Percentiles rank a stretch among this genome's conserved stretches.
Evolutionary conservation across 768 basidiomycete genomes (phyloP).

Genomic region (Suillus occidentalis): DNA sequence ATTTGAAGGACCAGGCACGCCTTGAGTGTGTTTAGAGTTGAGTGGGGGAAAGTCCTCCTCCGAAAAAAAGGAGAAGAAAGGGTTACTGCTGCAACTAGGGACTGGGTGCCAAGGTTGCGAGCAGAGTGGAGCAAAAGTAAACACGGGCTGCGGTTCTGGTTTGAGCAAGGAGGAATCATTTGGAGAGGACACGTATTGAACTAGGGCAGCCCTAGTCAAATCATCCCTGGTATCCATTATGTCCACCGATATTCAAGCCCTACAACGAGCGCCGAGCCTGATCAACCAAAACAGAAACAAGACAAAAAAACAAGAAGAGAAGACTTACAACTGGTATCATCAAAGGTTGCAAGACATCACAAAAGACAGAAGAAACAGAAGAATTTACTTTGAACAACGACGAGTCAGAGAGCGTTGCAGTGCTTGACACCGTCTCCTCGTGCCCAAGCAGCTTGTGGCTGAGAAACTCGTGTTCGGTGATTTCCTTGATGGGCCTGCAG

Average conservation of each 20-base stretch:
- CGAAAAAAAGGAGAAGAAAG: conserved; percentile 20
- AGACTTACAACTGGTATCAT: conserved; percentile 23
- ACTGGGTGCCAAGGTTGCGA: conserved; percentile 18
- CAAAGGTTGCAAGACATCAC: conserved; percentile 25
- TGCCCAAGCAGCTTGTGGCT: conserved; percentile 29
- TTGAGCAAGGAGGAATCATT: conserved; percentile 12
- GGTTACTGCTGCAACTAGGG: conserved; percentile 23
- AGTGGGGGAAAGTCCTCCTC: conserved; percentile 16
- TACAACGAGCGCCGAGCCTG: conserved; percentile 13
- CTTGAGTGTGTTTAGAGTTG: conserved; percentile 19
- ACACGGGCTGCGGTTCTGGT: conserved; percentile 17
- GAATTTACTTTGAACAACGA: conserved; percentile 4
- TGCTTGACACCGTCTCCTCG: conserved; percentile 25
- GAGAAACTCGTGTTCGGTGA: conserved; percentile 35
- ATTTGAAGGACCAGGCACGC: conserved; percentile 12
- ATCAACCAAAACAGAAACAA: conserved; percentile 1
- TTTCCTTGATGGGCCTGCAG: conserved; percentile 21
- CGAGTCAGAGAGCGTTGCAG: conserved; percentile 10
- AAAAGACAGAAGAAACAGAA: conserved; percentile 12
- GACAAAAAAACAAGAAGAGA: background rate
- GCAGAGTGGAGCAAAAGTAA: conserved; percentile 17
- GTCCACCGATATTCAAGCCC: conserved; percentile 35
- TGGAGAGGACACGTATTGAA: conserved; percentile 12
- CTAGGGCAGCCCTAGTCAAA: conserved; percentile 30
- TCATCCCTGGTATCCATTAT: conserved; percentile 34